Evolutionary conservation across 257 asterid species (phyloP), one percentile per base, ranked within the genome.

Genomic region (Penstemon barbatus): DNA sequence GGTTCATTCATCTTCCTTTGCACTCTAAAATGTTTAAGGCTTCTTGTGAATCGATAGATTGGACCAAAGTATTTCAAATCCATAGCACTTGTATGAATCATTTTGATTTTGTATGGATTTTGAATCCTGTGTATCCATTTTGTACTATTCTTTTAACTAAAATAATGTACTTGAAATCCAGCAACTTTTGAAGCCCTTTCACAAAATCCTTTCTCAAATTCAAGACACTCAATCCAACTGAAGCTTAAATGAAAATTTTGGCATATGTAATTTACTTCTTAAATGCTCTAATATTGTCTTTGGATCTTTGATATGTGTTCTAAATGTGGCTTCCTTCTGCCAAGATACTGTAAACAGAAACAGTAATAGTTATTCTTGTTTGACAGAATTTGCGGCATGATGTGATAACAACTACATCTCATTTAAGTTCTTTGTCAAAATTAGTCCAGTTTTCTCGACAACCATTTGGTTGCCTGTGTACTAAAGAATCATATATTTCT

Each of bases 1-100:
- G 57, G 42, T 33, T 41, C 54, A 49, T 36, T 41, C 50, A 11
- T 5, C 63, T 66, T 66, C 62, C 48, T 54, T 40, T 42, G 64
- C 50, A 1, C 33, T 50, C 41, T 25, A 56, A 43, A 68, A 4
- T 49, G 13, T 3, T 25, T 25, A 25, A 25, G 33, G 33, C 33
- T 25, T 25, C 33, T 25, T 25, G 2, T 25, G 33, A 25, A 1
- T 25, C 33, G 33, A 25, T 25, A 25, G 33, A 25, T 25, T 25
- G 33, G 33, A 25, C 33, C 33, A 0, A 25, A 25, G 33, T 1
- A 25, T 25, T 25, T 25, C 33, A 25, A 25, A 25, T 25, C 33
- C 33, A 25, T 25, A 25, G 33, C 33, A 25, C 33, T 25, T 25
- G 33, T 25, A 1, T 25, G 33, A 25, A 2, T 25, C 33, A 25